phyloP scores from a whole-genome alignment of 1,139 yeast genomes.

The Saccharomyces hybrid region DNA sequence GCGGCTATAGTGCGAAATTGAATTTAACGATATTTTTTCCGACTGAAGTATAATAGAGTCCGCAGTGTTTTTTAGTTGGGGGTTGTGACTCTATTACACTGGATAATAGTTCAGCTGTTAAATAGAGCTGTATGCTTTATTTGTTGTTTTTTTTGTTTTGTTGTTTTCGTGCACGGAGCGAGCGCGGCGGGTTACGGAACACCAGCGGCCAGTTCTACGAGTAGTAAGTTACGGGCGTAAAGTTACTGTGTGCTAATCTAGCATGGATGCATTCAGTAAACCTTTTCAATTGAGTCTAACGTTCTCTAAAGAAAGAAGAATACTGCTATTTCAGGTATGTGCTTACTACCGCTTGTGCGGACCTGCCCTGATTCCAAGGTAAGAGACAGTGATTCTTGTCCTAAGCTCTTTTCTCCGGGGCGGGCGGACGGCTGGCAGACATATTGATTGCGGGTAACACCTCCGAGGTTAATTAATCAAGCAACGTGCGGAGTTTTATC shows the following conservation, averaged over 20 bases:
- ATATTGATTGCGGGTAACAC: neutral
- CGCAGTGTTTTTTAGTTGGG: neutral
- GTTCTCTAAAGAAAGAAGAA: neutral
- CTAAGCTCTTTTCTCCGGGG: neutral
- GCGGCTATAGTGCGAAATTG: neutral
- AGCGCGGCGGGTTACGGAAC: neutral
- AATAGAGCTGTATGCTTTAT: neutral
- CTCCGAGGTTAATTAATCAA: neutral
- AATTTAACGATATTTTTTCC: neutral
- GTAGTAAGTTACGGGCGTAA: no score
- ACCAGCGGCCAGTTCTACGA: neutral
- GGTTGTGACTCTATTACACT: neutral
- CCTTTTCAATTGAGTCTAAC: neutral
- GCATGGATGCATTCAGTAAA: neutral
- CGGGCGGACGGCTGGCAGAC: neutral
- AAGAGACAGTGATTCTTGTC: neutral
- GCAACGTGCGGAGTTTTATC: neutral
- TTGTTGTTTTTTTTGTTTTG: neutral
- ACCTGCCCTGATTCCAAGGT: neutral
- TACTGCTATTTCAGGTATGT: neutral
- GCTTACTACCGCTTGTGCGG: no score
- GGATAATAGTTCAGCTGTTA: neutral
- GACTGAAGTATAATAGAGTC: neutral
- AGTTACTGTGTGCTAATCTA: neutral
- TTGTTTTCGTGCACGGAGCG: slow-evolving; percentile 1